Conservation (phyloP, 768 basidiomycete genomes). For the Suillus subalutaceus region DNA sequence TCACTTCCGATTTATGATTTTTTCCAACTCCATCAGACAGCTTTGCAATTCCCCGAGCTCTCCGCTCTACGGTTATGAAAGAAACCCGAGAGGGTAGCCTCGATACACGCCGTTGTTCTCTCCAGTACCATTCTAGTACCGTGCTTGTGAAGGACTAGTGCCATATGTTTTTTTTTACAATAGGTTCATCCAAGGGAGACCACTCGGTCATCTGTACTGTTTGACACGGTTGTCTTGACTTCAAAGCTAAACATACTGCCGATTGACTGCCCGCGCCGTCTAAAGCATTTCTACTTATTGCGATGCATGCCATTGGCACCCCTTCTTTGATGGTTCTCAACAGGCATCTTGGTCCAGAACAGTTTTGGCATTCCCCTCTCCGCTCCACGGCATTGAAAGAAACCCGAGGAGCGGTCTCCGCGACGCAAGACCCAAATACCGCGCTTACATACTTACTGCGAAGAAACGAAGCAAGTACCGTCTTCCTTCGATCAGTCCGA, state of each 20-base stretch:
- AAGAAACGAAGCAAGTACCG: background rate
- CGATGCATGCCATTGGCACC: background rate
- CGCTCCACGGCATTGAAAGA: background rate
- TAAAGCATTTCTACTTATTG: background rate
- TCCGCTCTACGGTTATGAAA: background rate
- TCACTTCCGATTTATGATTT: no score
- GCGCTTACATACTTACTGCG: background rate
- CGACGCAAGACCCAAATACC: background rate
- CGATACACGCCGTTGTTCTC: background rate
- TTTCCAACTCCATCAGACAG: background rate
- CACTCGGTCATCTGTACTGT: background rate
- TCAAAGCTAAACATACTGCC: background rate
- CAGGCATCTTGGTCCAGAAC: background rate
- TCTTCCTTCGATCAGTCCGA: background rate
- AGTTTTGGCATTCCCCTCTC: conserved; percentile 2
- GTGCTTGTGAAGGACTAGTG: background rate
- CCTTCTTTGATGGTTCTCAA: background rate
- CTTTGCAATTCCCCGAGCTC: background rate
- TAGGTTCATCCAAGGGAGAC: background rate
- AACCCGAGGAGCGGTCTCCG: background rate
- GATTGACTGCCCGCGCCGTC: background rate
- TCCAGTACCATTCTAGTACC: background rate
- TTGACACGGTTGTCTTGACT: background rate
- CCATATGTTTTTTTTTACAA: background rate
- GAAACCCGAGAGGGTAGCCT: background rate